A percentile compares a stretch with the other conserved stretches of the same genome.
Evolutionary conservation across 1,139 yeast species (phyloP).

Genomic region (Geotrichum bryndzae): DNA sequence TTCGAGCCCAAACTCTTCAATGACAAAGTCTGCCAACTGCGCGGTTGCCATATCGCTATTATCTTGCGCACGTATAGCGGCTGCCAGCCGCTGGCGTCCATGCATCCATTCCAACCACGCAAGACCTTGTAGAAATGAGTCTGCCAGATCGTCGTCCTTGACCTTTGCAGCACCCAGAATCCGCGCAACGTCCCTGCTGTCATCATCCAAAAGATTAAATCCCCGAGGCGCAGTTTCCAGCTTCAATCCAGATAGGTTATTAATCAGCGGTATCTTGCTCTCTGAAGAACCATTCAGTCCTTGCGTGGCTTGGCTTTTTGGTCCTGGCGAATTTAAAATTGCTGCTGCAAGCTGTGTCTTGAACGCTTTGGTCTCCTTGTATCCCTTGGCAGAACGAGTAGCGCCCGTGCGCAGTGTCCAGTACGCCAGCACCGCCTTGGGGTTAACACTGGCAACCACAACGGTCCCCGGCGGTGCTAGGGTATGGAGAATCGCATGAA

Average conservation of each 20-base stretch:
- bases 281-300: too few species aligned
- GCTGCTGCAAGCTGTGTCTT: conserved; percentile 5
- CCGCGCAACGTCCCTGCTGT: background rate
- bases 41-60: too few species aligned
- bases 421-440: conserved; percentile 9
- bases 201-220: background rate
- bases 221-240: background rate
- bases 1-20: background rate
- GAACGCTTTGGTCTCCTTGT: conserved; percentile 9
- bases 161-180: conserved; percentile 21
- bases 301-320: too few species aligned
- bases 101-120: conserved; percentile 48
- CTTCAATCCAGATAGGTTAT: background rate
- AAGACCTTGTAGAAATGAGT: conserved; percentile 52
- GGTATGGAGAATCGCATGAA: conserved; percentile 33
- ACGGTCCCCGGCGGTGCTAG: conserved; percentile 1
- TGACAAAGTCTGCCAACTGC: background rate
- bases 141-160: conserved; percentile 58
- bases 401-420: conserved; percentile 4
- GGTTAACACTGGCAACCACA: conserved; percentile 8
- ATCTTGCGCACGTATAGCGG: background rate
- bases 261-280: background rate
- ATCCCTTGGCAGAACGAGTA: background rate
- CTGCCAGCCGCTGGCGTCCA: conserved; percentile 18
- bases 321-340: background rate